phyloP scores from a whole-genome alignment of 1,284 basidiomycete species.

The Inonotus hispidus region DNA sequence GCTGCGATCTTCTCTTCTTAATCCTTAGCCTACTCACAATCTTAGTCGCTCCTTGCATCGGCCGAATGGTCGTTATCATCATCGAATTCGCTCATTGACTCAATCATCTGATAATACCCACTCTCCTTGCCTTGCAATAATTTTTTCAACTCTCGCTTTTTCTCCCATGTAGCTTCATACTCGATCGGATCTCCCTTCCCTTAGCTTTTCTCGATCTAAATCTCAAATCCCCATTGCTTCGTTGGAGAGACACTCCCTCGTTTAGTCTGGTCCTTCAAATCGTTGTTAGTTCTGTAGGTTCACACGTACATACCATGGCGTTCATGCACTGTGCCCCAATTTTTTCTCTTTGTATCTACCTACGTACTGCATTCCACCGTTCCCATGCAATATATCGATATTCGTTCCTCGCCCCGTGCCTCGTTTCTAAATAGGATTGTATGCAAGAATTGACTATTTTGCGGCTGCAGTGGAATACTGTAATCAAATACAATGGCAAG shows the following conservation, averaged over 20 bases:
- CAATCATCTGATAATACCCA: background rate
- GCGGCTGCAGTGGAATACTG: no score
- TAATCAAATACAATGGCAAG: no score
- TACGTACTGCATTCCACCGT: background rate
- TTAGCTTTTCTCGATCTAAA: background rate
- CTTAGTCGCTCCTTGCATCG: slow-evolving; percentile 9
- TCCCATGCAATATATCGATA: no score
- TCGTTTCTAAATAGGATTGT: no score
- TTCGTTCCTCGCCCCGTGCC: no score
- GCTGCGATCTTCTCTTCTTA: background rate
- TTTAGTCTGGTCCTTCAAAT: background rate
- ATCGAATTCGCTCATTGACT: slow-evolving; percentile 1
- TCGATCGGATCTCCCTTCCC: background rate
- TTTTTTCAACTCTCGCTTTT: background rate
- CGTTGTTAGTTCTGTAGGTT: background rate
- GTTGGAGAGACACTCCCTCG: background rate
- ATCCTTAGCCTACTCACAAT: background rate
- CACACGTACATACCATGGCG: background rate
- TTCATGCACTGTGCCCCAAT: no score
- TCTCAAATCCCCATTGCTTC: background rate
- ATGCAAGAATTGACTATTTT: no score
- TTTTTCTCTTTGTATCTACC: background rate
- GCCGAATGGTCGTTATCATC: background rate
- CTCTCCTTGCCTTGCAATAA: background rate
- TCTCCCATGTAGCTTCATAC: background rate